These are phyloP conservation scores for Trichoderma cornu-damae DNA, from an alignment of 2,329 filamentous ascomycete genomes.

Conservation along the genomic window DNA sequence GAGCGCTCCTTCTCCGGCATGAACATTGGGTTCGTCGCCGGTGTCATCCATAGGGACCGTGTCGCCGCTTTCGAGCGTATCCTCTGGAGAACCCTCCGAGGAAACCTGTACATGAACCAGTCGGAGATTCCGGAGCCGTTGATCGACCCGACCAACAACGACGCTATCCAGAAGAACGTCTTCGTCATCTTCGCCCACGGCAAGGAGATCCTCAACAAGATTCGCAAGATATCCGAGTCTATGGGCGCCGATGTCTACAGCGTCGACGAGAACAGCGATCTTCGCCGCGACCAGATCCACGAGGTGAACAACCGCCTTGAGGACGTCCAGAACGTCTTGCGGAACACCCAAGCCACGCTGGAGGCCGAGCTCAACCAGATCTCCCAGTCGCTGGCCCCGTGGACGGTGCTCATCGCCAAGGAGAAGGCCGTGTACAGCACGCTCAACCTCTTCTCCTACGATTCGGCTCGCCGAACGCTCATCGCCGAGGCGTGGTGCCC, in stretches of 20 bases:
- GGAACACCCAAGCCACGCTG: constrained; percentile 91
- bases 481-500: constrained; percentile 98
- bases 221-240: constrained; percentile 97
- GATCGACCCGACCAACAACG: constrained; percentile 86
- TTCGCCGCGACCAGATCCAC: constrained; percentile 91
- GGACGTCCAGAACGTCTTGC: constrained; percentile 86
- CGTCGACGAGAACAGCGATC: constrained; percentile 94
- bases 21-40: constrained; percentile 98
- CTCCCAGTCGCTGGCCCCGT: constrained; percentile 83
- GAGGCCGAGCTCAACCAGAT: constrained; percentile 92
- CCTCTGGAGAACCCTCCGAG: constrained; percentile 91
- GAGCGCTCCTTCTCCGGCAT: constrained; percentile 91
- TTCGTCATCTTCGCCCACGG: constrained; percentile 99
- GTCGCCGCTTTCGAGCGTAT: constrained; percentile 96
- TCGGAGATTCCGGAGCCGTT: constrained; percentile 94
- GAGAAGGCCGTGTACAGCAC: constrained; percentile 98
- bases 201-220: constrained; percentile 97
- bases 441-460: constrained; percentile 93
- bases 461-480: constrained; percentile 88
- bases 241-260: constrained; percentile 93
- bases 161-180: constrained; percentile 91
- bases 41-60: constrained; percentile 87
- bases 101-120: constrained; percentile 99
- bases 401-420: constrained; percentile 97
- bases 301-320: constrained; percentile 92